Base-by-base conservation (phyloP, 1,284 basidiomycete genomes). In the Cutaneotrichosporon spelunceum region DNA sequence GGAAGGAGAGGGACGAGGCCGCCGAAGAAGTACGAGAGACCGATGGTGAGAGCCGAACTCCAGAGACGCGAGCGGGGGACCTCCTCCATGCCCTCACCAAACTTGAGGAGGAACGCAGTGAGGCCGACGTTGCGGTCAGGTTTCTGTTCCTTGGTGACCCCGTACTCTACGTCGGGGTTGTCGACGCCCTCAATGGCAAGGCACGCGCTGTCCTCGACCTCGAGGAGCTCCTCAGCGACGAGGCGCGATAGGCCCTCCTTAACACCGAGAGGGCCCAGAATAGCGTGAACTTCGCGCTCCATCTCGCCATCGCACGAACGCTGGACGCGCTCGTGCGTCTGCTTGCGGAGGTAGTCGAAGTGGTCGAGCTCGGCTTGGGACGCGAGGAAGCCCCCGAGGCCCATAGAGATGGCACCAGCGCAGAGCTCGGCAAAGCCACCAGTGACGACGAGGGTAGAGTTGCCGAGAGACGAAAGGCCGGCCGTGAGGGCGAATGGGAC, bases 331-430 rank as follows among this genome's bases (percentile, higher is more conserved):
- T 87, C 84, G 59, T 87, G 82, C 4, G 90, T 93, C 67, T 86
- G 84, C 48, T 84, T 83, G 42, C 83, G 85, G 45, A 90, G 85
- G 79, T 90, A 95, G 62, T 88, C 88, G 80, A 91, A 93, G 79
- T 95, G 90, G 78, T 97, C 93, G 56, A 93, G 86, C 78, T 99
- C 95, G 42, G 95, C 90, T 78, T 98, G 92, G 0, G 94, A 93
- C 2, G 93, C 93, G 59, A 99, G 87, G 83, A 95, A 97, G 26
- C 95, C 95, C 60, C 95, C 95, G 54, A 98, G 90, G 63, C 94
- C 94, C 95, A 98, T 99, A 19, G 81, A 82, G 65, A 98, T 91
- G 10, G 93, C 90, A n/a, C 94, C 93, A 3, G 93, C 91, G 62
- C 93, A 90, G 66, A 96, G 87, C 60, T 97, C 91, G 29, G 94